These are phyloP conservation scores for Ophiobolus disseminans DNA, from an alignment of 2,329 filamentous ascomycete species.

Conservation along the genomic window DNA sequence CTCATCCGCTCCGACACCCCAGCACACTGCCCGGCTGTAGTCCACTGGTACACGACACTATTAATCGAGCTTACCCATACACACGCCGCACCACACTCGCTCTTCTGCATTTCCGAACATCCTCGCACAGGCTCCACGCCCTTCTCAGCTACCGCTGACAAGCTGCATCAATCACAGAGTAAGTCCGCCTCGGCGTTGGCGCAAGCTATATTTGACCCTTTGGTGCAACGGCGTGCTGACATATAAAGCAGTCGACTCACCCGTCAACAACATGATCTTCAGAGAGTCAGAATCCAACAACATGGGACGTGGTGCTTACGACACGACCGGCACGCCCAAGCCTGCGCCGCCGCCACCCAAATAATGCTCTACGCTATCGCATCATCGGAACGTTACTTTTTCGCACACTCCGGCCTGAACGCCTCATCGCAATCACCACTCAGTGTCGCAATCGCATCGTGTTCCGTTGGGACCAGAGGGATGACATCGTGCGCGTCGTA, in stretches of 20 bases:
- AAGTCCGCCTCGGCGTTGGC: constrained; percentile 16
- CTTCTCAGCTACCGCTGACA: constrained; percentile 34
- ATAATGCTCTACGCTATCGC: constrained; percentile 28
- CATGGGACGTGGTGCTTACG: constrained; percentile 59
- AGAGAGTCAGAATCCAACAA: constrained; percentile 52
- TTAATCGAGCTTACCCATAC: constrained; percentile 25
- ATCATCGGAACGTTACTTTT: constrained; percentile 12
- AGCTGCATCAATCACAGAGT: constrained; percentile 27
- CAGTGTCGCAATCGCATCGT: constrained; percentile 6
- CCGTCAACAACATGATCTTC: constrained; percentile 51
- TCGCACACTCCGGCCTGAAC: constrained; percentile 6
- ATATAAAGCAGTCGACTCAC: constrained; percentile 40
- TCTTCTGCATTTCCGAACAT: constrained; percentile 14
- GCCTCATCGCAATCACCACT: background rate
- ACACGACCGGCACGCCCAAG: constrained; percentile 58
- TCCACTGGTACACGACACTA: constrained; percentile 39
- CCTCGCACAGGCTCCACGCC: constrained; percentile 27
- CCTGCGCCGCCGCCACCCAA: constrained; percentile 52
- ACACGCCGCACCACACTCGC: constrained; percentile 26
- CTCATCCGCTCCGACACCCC: constrained; percentile 16
- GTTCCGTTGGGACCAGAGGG: constrained; percentile 43
- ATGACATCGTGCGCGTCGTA: constrained; percentile 42
- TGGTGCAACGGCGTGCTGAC: constrained; percentile 33
- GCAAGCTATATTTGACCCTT: constrained; percentile 15
- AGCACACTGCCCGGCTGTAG: constrained; percentile 40